A percentile compares a stretch with the other conserved stretches of the same genome.
Evolutionary conservation across 108 stramenopile genomes (phyloP).

Genomic region (Bacterosira constricta): DNA sequence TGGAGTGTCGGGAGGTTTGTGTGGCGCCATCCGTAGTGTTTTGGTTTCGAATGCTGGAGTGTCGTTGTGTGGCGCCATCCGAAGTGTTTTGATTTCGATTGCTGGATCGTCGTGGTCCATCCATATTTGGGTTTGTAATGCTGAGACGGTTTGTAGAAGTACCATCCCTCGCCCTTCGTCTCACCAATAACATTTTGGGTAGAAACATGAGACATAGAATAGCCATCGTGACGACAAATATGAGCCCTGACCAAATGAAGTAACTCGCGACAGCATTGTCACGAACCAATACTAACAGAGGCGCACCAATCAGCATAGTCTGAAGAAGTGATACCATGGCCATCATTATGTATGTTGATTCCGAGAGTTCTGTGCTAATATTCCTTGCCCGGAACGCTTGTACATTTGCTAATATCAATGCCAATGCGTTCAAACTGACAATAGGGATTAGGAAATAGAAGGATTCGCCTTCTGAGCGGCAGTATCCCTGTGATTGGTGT

Average conservation of each 20-base stretch:
- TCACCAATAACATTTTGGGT: slow-evolving; percentile 46
- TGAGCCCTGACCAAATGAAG: slow-evolving; percentile 13
- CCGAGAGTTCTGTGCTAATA: slow-evolving; percentile 51
- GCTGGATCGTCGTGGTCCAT: background rate
- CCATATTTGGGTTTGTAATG: too few species aligned
- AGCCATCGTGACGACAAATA: slow-evolving; percentile 35
- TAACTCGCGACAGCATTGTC: slow-evolving; percentile 39
- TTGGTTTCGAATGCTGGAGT: too few species aligned
- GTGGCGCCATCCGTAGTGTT: background rate
- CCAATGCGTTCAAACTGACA: slow-evolving; percentile 18
- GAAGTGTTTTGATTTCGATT: background rate
- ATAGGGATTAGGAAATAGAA: slow-evolving; percentile 26
- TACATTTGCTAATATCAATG: slow-evolving; percentile 36
- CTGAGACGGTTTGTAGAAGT: too few species aligned
- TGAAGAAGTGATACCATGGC: slow-evolving; percentile 56
- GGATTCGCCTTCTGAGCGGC: background rate
- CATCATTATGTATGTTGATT: slow-evolving; percentile 48
- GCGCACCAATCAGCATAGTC: slow-evolving; percentile 48
- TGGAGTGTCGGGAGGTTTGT: too few species aligned
- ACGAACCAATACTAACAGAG: slow-evolving; percentile 42
- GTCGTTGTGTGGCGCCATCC: background rate
- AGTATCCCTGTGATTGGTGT: background rate
- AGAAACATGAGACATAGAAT: slow-evolving; percentile 52
- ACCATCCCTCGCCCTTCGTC: background rate
- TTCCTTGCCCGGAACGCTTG: slow-evolving; percentile 60